These are phyloP conservation scores for Neonothopanus nambi DNA, from an alignment of 1,284 basidiomycete species.

Conservation along the genomic window DNA sequence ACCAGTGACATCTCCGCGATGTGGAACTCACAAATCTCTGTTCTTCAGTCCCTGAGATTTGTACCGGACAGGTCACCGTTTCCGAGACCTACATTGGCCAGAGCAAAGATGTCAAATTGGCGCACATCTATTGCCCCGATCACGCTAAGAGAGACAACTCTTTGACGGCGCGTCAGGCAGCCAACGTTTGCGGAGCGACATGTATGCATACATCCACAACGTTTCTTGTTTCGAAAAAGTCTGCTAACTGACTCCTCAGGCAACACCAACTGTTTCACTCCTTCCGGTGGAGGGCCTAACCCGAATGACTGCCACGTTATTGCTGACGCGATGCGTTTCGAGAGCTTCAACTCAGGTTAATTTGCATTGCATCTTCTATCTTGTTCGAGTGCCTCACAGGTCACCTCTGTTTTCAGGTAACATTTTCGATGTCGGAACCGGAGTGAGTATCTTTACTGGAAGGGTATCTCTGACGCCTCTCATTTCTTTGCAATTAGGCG, in stretches of 20 bases:
- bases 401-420: conserved; percentile 24
- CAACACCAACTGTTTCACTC: conserved; percentile 42
- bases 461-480: no score
- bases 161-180: conserved; percentile 21
- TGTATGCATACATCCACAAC: conserved; percentile 29
- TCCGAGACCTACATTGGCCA: conserved; percentile 33
- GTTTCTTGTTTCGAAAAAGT: neutral
- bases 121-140: conserved; percentile 31
- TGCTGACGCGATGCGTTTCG: conserved; percentile 46
- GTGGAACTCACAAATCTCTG: no score
- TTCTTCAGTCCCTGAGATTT: conserved; percentile 5
- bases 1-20: no score
- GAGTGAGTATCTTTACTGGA: conserved; percentile 21
- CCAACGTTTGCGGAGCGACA: conserved; percentile 42
- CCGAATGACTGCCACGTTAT: conserved; percentile 49
- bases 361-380: neutral
- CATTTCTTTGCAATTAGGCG: conserved; percentile 18
- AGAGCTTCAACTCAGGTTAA: conserved; percentile 44
- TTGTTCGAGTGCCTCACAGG: neutral
- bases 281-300: conserved; percentile 45
- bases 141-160: conserved; percentile 10
- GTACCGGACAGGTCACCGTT: conserved; percentile 8
- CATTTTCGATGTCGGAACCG: conserved; percentile 32
- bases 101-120: conserved; percentile 36
- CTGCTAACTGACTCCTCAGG: conserved; percentile 27